Evolutionary conservation across 2,329 filamentous ascomycete species (phyloP), one percentile per base, ranked within the genome.

Genomic region (Lasiodiplodia hormozganensis): DNA sequence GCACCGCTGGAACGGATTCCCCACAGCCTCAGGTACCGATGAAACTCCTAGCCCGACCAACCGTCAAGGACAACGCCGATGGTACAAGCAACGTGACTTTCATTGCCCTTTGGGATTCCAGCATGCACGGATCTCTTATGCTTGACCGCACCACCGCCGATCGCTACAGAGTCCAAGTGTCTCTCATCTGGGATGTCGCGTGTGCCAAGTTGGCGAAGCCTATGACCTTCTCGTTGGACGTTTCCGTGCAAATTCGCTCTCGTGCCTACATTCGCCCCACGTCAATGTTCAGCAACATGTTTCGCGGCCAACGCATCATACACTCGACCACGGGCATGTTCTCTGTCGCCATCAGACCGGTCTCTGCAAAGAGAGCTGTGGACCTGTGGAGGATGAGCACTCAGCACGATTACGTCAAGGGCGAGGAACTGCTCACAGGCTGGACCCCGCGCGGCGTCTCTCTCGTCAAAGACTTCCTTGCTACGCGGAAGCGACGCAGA

Each of bases 331-430:
- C 93, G 23, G 90, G 89, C 54, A 92, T 97, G 69, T 99, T 97
- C 80, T 94, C 92, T 1, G 83, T 98, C 62, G 90, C 90, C 6
- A 90, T 98, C 79, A 90, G 93, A 36, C 96, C 96, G 0, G 90
- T 93, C 8, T 94, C 94, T 2, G 94, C 97, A 62, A 97, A 97
- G 80, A 88, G 93, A 57, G 93, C 94, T 0, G 93, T 93, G 3
- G 96, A 99, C 77, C 85, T 99, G 14, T 99, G 96, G 96, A 89
- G 96, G 67, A 93, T 98, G 89, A 96, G 94, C 78, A 98, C 94
- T 18, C 90, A 93, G 69, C 92, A 97, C 74, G 93, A 97, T 78
- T 98, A 97, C 76, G 92, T 99, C 74, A 97, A 97, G 79, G 96
- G 96, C 67, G 94, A 99, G 80, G 96, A 99, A 79, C 86, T 90